Evolutionary conservation across 345 rosid genomes (phyloP).

Genomic region (Hirschfeldia incana): DNA sequence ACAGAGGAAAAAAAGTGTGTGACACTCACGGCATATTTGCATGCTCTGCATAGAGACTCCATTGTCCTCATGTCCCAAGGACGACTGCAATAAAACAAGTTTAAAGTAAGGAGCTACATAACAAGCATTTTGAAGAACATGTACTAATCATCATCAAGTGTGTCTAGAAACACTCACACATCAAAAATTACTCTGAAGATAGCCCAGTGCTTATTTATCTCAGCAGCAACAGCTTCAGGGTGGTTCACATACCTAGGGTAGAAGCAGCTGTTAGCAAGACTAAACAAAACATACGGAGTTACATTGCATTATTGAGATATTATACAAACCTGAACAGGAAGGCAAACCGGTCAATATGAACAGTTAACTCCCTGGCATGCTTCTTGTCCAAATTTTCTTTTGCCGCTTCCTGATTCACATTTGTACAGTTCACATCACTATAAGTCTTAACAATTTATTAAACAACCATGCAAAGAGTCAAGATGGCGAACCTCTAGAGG

Average conservation of each 20-base stretch:
- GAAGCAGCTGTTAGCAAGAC: constrained; percentile 26
- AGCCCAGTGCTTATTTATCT: constrained; percentile 90
- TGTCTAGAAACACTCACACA: constrained; percentile 53
- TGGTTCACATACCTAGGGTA: constrained; percentile 84
- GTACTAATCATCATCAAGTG: background rate
- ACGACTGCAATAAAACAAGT: constrained; percentile 62
- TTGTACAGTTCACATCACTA: constrained; percentile 7
- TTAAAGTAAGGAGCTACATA: constrained; percentile 23
- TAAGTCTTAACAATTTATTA: background rate
- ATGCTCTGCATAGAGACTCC: constrained; percentile 99
- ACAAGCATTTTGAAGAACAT: constrained; percentile 16
- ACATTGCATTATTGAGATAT: background rate
- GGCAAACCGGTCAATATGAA: constrained; percentile 96
- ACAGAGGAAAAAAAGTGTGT: constrained; percentile 12
- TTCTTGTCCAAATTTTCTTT: constrained; percentile 82
- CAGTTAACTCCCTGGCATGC: constrained; percentile 85
- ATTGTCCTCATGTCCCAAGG: constrained; percentile 99
- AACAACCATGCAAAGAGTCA: constrained; percentile 18
- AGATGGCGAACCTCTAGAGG: constrained; percentile 72
- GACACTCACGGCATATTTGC: constrained; percentile 95
- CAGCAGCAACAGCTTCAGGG: constrained; percentile 96
- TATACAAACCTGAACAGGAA: constrained; percentile 82
- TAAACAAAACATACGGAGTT: constrained; percentile 26
- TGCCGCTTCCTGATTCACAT: constrained; percentile 61
- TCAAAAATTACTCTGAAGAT: constrained; percentile 87